Conservation (phyloP, 495 filamentous ascomycete species). For the Aspergillus baeticus region DNA sequence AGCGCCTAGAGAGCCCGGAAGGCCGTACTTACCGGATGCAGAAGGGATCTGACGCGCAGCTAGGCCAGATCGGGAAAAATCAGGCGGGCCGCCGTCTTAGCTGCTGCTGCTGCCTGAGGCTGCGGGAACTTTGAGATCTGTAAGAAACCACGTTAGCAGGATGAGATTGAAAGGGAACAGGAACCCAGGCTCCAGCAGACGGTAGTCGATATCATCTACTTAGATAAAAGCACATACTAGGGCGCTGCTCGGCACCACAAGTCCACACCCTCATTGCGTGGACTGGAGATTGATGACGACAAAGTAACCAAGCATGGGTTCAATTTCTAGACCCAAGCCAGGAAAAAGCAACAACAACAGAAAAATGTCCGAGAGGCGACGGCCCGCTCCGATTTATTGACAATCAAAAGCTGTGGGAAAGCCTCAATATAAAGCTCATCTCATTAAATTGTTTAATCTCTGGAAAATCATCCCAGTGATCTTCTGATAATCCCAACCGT, state of each 20-base stretch:
- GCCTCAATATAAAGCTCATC: neutral
- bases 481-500: too few species aligned
- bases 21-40: slow-evolving; percentile 14
- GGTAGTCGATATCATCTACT: too few species aligned
- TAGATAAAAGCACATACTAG: too few species aligned
- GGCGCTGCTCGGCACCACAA: neutral
- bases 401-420: neutral
- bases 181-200: too few species aligned
- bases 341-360: neutral
- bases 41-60: slow-evolving; percentile 8
- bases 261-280: slow-evolving; percentile 17
- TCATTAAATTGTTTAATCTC: neutral
- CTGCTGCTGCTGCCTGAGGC: slow-evolving; percentile 16
- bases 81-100: neutral
- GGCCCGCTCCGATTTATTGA: slow-evolving; percentile 7
- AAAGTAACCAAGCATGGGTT: slow-evolving; percentile 2
- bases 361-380: slow-evolving; percentile 12
- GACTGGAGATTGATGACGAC: slow-evolving; percentile 19
- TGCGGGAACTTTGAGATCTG: slow-evolving; percentile 5
- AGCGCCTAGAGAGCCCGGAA: slow-evolving; percentile 10
- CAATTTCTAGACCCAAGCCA: neutral
- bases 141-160: neutral
- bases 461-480: neutral
- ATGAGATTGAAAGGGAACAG: neutral
- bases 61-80: slow-evolving; percentile 17